A percentile compares a stretch with the other conserved stretches of the same genome.
These are phyloP conservation scores for Paecilomyces sp. DNA, from an alignment of 2,329 filamentous ascomycete genomes.

Conservation along the genomic window DNA sequence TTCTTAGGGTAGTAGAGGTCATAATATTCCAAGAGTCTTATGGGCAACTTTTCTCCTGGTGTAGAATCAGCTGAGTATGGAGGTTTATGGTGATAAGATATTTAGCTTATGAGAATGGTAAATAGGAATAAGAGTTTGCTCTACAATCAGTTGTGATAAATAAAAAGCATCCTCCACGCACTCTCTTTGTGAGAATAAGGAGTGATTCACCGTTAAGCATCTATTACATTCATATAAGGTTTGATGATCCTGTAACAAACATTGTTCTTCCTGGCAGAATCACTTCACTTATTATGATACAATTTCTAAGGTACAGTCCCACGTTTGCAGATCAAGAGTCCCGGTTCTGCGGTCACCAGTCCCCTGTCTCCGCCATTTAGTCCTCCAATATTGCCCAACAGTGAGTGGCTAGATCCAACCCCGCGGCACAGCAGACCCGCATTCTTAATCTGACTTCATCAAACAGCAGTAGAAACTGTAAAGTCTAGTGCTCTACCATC, in stretches of 20 bases:
- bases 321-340: background rate
- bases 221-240: background rate
- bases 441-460: background rate
- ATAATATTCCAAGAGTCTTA: too few relatives aligned
- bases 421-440: background rate
- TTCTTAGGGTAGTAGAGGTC: too few relatives aligned
- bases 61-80: too few relatives aligned
- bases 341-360: background rate
- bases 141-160: background rate
- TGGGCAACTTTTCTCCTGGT: too few relatives aligned
- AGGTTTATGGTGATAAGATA: too few relatives aligned
- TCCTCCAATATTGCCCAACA: background rate
- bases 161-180: background rate
- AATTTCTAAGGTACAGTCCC: background rate
- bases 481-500: background rate
- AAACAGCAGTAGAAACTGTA: background rate
- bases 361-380: background rate
- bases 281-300: background rate
- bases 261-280: background rate
- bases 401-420: background rate
- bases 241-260: background rate
- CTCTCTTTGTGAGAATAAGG: background rate
- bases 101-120: too few relatives aligned
- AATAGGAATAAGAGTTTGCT: too few relatives aligned
- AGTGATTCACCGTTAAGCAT: background rate